Base-by-base conservation (phyloP, 805 yeast species). In the Candida tammaniensis region DNA sequence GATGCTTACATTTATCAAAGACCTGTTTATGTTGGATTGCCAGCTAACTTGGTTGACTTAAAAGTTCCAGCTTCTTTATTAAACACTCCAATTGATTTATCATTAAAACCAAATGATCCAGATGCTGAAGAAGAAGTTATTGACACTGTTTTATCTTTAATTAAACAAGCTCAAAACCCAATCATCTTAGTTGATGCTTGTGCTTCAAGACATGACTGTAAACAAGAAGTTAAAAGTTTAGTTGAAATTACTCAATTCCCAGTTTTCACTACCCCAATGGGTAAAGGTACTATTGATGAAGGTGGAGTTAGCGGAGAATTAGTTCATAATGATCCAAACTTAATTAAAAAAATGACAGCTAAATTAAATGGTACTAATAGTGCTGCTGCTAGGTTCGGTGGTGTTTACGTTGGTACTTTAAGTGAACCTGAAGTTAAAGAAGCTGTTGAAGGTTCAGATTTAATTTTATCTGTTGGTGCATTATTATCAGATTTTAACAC, bases 401-500 rank as follows among this genome's bases (percentile, higher is more conserved):
- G 69, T 36, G 68, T 61, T 18, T 63, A 61, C 37, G 64, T 61
- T 19, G 69, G 69, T 25, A 47, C 65, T 13, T 55, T 63, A 36
- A 59, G 66, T 17, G 52, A 55, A 29, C 66, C 68, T 1, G 51
- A 51, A 27, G 65, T 63, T 18, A 60, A 55, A 43, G 63, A 56
- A 35, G 57, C 57, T 18, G 67, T 63, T 24, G 66, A 62, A 47
- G 42, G 49, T 20, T 49, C 68, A 11, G 69, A 63, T 49, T 54
- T 63, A 42, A 50, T 63, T 30, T 48, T 63, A 35, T 59, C 67
- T 1, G 46, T 60, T 32, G 69, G 69, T 36, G 65, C 64, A 9
- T 50, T 63, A 42, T 53, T 63, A 42, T 60, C 68, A 5, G 68
- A 63, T 44, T 62, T 62, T 54, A 63, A 61, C 49, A 63, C 68